phyloP scores from a whole-genome alignment of 345 rosid species.

The Hirschfeldia incana region DNA sequence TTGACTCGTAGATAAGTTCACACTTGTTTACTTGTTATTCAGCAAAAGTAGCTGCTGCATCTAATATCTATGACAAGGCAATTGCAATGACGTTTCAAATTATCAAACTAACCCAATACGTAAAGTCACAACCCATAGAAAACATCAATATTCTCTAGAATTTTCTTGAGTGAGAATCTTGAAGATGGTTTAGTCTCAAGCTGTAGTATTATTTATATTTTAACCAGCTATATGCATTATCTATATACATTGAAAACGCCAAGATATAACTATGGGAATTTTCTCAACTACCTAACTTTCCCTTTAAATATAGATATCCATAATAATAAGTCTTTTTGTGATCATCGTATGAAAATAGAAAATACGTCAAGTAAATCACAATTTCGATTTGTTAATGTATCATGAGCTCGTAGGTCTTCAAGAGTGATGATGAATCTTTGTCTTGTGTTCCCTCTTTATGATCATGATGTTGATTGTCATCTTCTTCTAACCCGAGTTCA shows the following conservation, averaged over 20 bases:
- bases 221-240: conserved; percentile 12
- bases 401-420: conserved; percentile 35
- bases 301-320: conserved; percentile 3
- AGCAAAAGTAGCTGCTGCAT: conserved; percentile 7
- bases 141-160: background rate
- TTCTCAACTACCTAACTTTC: conserved; percentile 16
- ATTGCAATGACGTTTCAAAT: background rate
- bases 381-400: conserved; percentile 22
- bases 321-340: conserved; percentile 8
- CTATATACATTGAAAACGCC: background rate
- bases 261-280: background rate
- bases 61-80: conserved; percentile 3
- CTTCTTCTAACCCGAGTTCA: conserved; percentile 63
- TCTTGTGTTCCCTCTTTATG: conserved; percentile 17
- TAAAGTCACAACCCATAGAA: background rate
- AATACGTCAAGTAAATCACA: background rate
- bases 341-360: conserved; percentile 1
- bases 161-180: conserved; percentile 2
- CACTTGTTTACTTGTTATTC: conserved; percentile 16
- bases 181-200: conserved; percentile 5
- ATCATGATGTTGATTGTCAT: conserved; percentile 32
- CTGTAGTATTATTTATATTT: background rate
- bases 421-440: conserved; percentile 30
- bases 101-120: conserved; percentile 11
- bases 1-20: conserved; percentile 4